Evolutionary conservation across 2,329 filamentous ascomycete species (phyloP), one percentile per base, ranked within the genome.

Genomic region (Venturia carpophila): DNA sequence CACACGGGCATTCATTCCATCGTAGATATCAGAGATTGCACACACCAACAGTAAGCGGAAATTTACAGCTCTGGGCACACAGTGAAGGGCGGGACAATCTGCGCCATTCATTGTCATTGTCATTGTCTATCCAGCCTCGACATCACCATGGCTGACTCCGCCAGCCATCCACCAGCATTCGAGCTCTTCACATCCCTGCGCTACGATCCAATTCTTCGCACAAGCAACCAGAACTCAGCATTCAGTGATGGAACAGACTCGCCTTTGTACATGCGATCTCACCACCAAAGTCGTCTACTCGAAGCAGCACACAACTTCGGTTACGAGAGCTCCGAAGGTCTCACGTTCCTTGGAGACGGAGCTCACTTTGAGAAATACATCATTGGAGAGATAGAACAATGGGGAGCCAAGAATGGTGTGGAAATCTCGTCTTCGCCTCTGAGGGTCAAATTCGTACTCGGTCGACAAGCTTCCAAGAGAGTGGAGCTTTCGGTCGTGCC

Each of bases 251-350:
- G 71, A 34, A 75, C 79, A 34, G 71, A 77, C 7, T 89, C 85
- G 10, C 83, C 87, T 0, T 87, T 91, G 69, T 95, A 95, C 75
- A 91, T 95, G 82, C 82, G 94, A 19, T 80, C 86, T 66, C 87
- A 87, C 69, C 92, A 96, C 74, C 84, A 86, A 58, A 88, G 92
- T 73, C 87, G 92, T 64, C 83, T 96, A 73, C 79, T 91, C n/a
- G 82, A 79, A 70, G 79, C 82, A 55, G 79, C 82, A 24, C 13
- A 39, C 21, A n/a, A 47, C 15, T 64, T 64, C 13, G 52, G 52
- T 9, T 58, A 37, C 30, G 37, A 61, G 11, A 43, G 37, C 39
- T 10, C 37, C n/a, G 42, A 61, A 9, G 60, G 15, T 15, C 21
- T 61, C 9, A 13, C 24, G 10, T 45, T 61, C 24, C 42, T 61